These are phyloP conservation scores for Solanum medicagineum DNA, from an alignment of 257 asterid species.

Conservation along the genomic window DNA sequence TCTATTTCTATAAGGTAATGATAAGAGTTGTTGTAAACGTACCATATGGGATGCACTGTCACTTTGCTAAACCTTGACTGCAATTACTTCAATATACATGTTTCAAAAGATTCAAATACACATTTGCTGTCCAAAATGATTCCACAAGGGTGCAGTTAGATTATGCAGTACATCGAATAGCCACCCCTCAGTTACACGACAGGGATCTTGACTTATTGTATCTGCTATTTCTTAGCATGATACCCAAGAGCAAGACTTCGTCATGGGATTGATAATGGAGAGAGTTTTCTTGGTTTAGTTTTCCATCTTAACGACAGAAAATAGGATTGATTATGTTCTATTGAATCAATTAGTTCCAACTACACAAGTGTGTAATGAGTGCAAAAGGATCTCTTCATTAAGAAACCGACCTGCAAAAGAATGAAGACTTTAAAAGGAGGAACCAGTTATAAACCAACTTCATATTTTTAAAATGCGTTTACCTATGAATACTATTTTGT, in stretches of 20 bases:
- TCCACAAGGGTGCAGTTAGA: not conserved
- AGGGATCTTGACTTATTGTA: not conserved
- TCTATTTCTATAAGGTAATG: too few relatives aligned
- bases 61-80: not conserved
- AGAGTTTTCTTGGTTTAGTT: not conserved
- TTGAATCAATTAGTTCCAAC: not conserved
- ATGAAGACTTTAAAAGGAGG: not conserved
- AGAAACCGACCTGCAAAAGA: constrained; percentile 53
- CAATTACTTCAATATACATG: not conserved
- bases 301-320: not conserved
- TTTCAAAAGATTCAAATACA: not conserved
- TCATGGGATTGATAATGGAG: not conserved
- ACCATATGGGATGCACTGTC: not conserved
- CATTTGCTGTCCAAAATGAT: not conserved
- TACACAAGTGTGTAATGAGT: constrained; percentile 42
- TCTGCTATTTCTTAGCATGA: not conserved
- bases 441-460: not conserved
- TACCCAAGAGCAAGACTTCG: not conserved
- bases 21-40: too few relatives aligned
- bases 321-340: not conserved
- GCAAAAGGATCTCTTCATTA: constrained; percentile 47
- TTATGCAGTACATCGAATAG: not conserved
- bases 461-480: not conserved
- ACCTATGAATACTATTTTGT: constrained; percentile 89
- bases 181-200: not conserved